A percentile compares a stretch with the other conserved stretches of the same genome.
These are phyloP conservation scores for Phytopythium delawarense DNA, from an alignment of 352 stramenopile species.

Conservation along the genomic window DNA sequence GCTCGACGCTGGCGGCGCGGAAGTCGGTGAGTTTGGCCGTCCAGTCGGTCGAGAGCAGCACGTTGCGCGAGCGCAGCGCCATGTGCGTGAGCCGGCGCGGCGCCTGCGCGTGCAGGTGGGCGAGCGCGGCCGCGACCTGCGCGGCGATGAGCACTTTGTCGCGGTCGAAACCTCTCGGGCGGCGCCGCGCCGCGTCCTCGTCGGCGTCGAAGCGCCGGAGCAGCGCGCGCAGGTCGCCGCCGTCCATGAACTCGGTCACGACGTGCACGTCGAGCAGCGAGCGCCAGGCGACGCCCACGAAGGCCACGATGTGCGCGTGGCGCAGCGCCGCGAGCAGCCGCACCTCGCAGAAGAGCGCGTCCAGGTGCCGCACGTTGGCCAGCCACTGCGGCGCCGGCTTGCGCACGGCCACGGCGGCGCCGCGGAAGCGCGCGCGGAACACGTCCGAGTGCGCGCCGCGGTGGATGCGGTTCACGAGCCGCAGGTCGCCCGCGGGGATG, in stretches of 20 bases:
- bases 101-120: slow-evolving; percentile 46
- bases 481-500: slow-evolving; percentile 18
- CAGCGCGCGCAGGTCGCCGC: slow-evolving; percentile 39
- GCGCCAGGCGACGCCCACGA: slow-evolving; percentile 48
- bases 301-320: slow-evolving; percentile 38
- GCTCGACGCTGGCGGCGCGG: slow-evolving; percentile 11
- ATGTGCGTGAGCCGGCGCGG: slow-evolving; percentile 22
- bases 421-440: slow-evolving; percentile 39
- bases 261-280: slow-evolving; percentile 42
- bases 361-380: slow-evolving; percentile 26
- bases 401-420: slow-evolving; percentile 51
- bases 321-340: slow-evolving; percentile 33
- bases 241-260: slow-evolving; percentile 56
- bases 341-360: slow-evolving; percentile 44
- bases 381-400: slow-evolving; percentile 46
- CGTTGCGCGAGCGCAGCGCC: slow-evolving; percentile 25
- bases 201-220: slow-evolving; percentile 29
- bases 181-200: slow-evolving; percentile 1
- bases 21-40: slow-evolving; percentile 56
- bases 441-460: slow-evolving; percentile 55
- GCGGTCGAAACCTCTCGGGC: slow-evolving; percentile 21
- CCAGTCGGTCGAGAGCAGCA: slow-evolving; percentile 23
- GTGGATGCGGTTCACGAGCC: slow-evolving; percentile 20
- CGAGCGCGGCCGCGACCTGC: slow-evolving; percentile 37
- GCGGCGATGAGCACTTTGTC: slow-evolving; percentile 46